Conservation (phyloP, 192 early-diverging fungal species). For the Backusella macrospora region DNA sequence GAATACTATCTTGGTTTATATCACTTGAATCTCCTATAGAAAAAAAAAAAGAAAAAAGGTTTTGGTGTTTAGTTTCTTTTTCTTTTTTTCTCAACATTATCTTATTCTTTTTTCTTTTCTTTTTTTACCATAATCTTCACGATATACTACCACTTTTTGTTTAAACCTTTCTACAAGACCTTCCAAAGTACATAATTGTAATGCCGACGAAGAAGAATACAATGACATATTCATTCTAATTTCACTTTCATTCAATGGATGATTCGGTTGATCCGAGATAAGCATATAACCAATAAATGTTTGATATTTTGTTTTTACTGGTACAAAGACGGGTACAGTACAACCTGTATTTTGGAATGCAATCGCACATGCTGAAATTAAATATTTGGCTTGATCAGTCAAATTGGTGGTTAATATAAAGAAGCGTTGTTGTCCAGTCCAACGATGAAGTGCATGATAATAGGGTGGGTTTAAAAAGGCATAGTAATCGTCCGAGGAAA, state of each 20-base stretch:
- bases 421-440: conserved; percentile 62
- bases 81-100: no score
- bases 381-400: conserved; percentile 55
- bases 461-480: background rate
- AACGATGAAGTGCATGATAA: conserved; percentile 65
- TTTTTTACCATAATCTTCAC: conserved; percentile 30
- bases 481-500: background rate
- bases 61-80: no score
- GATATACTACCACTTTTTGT: conserved; percentile 40
- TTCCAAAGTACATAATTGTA: conserved; percentile 37
- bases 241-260: conserved; percentile 29
- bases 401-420: conserved; percentile 55
- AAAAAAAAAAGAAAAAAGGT: no score
- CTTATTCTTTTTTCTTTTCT: conserved; percentile 19
- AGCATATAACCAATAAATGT: conserved; percentile 30
- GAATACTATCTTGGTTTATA: background rate
- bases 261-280: background rate
- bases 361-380: conserved; percentile 69
- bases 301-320: conserved; percentile 9
- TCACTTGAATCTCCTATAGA: background rate
- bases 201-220: conserved; percentile 26
- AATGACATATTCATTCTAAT: conserved; percentile 46
- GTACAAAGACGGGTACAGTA: conserved; percentile 38
- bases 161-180: conserved; percentile 44
- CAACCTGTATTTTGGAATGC: conserved; percentile 70